Base-by-base conservation (phyloP, 2,329 filamentous ascomycete species). In the Nemania sp. region DNA sequence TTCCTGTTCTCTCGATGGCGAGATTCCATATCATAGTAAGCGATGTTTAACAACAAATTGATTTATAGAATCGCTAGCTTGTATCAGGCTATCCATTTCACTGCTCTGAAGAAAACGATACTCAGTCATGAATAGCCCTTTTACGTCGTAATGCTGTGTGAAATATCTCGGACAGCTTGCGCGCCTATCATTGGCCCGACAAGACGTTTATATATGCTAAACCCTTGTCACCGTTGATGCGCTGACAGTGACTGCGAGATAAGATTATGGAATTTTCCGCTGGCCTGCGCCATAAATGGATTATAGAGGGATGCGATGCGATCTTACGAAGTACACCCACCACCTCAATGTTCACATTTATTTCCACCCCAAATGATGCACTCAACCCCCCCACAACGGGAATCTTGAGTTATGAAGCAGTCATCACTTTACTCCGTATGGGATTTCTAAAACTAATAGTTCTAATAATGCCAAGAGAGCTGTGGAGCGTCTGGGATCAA, bases 201-300 rank as follows among this genome's bases (percentile, higher is more conserved):
- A 17, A 20, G 21, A n/a, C 15, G 25, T 25, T 42, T 50, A 17
- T 25, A 5, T 25, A 42, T 43, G 18, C 18, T 18, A 25, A 34
- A 46, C 45, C 43, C 29, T 46, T 46, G 55, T 39, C 40, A 18
- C 32, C 18, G 34, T 57, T 57, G 42, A 57, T 56, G 35, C n/a
- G 42, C 29, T 46, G n/a, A n/a, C n/a, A n/a, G n/a, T 37, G 43
- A 43, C 13, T 35, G 20, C 37, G 35, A 53, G 54, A 50, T 48
- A 46, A 35, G 34, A 52, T 18, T 15, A 35, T 52, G 55, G 40
- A 12, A 47, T 17, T 37, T 48, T 62, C 55, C 48, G 50, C 55
- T 32, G 17, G 39, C 5, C 54, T 45, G 34, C 32, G n/a, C 21
- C 51, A 42, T 48, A 51, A 32, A 29, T 17, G 13, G 32, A 60